These are phyloP conservation scores for Cyberlindnera bimundalis DNA, from an alignment of 805 yeast genomes.

Conservation along the genomic window DNA sequence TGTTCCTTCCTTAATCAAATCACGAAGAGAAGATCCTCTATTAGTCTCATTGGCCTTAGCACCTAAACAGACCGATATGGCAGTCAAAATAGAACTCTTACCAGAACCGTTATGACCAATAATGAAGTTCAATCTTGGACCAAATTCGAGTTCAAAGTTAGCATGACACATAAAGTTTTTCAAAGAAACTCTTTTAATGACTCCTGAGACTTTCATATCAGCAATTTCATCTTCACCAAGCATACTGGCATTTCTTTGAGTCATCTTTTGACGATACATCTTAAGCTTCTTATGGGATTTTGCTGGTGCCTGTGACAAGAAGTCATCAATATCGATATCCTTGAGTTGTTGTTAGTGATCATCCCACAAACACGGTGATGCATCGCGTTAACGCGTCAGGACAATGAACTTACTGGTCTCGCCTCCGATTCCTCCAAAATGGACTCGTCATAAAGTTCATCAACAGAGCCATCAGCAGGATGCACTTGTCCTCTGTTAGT, in stretches of 20 bases:
- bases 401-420: slow-evolving; percentile 1
- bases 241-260: slow-evolving; percentile 15
- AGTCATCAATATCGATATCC: slow-evolving; percentile 19
- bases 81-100: slow-evolving; percentile 83
- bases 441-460: slow-evolving; percentile 12
- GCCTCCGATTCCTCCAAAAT: slow-evolving; percentile 2
- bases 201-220: slow-evolving; percentile 46
- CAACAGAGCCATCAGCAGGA: no score
- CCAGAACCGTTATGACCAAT: slow-evolving; percentile 93
- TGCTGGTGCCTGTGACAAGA: slow-evolving; percentile 18
- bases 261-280: slow-evolving; percentile 9
- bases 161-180: slow-evolving; percentile 90
- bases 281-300: slow-evolving; percentile 11
- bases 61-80: slow-evolving; percentile 82
- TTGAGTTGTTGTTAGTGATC: slow-evolving; percentile 6
- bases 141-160: slow-evolving; percentile 68
- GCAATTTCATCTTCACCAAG: slow-evolving; percentile 3
- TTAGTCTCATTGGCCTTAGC: slow-evolving; percentile 85
- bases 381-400: no score
- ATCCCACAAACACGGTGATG: no score
- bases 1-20: slow-evolving; percentile 74
- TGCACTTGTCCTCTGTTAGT: no score
- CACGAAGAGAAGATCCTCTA: slow-evolving; percentile 70
- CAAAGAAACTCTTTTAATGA: slow-evolving; percentile 58
- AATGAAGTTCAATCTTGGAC: slow-evolving; percentile 80